Conservation (phyloP, 2,329 filamentous ascomycete genomes). For the Aspergillus ochraceus region DNA sequence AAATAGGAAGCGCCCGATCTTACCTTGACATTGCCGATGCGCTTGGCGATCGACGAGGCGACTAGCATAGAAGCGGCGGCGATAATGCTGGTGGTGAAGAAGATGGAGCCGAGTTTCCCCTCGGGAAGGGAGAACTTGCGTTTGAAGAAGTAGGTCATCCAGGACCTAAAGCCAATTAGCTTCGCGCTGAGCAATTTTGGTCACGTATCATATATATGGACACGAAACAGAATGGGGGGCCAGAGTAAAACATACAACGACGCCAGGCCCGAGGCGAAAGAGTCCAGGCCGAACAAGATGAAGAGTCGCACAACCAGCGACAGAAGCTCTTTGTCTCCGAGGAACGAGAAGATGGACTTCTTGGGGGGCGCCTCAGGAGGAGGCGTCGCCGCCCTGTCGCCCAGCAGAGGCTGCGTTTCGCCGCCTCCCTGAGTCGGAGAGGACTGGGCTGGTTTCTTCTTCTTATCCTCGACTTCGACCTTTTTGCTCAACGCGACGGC, state of each 20-base stretch:
- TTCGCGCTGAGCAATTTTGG: constrained; percentile 9
- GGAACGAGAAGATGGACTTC: constrained; percentile 53
- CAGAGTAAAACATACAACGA: constrained; percentile 51
- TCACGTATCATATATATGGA: constrained; percentile 9
- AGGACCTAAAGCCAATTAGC: constrained; percentile 29
- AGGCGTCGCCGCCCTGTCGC: constrained; percentile 10
- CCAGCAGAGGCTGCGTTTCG: constrained; percentile 40
- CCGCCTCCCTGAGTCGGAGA: constrained; percentile 24
- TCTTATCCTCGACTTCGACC: constrained; percentile 43
- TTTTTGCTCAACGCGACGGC: constrained; percentile 51
- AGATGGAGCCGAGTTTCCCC: constrained; percentile 55
- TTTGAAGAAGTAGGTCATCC: constrained; percentile 60
- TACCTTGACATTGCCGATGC: constrained; percentile 55
- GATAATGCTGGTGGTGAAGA: constrained; percentile 50
- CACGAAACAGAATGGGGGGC: constrained; percentile 15
- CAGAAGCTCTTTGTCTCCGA: constrained; percentile 50
- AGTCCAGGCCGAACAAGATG: constrained; percentile 67
- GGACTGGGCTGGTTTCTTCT: constrained; percentile 21
- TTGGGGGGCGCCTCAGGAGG: constrained; percentile 15
- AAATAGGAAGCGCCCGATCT: background rate
- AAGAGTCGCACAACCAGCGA: constrained; percentile 54
- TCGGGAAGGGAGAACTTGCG: constrained; percentile 55
- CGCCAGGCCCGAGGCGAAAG: constrained; percentile 69
- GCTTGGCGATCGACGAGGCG: constrained; percentile 65
- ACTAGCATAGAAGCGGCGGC: constrained; percentile 45